Base-by-base conservation (phyloP, 2,329 filamentous ascomycete species). In the Fusarium zealandicum region DNA sequence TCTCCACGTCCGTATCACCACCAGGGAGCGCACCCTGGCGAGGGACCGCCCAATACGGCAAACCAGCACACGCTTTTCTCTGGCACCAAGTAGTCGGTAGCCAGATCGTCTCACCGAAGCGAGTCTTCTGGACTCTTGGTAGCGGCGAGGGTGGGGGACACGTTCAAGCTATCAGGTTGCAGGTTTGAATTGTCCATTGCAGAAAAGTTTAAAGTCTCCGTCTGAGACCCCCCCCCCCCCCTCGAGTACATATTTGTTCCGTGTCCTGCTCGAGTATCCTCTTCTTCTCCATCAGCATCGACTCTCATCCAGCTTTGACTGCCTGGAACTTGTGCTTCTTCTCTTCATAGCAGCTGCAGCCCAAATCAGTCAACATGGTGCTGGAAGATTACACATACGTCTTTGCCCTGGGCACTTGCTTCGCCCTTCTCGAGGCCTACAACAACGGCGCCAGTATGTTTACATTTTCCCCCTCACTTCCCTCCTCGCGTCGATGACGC, bases 401-500 rank as follows among this genome's bases (percentile, higher is more conserved):
- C 69, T 90, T 91, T 71, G 88, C 78, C 77, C 87, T 91, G 64
- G 88, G 88, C 84, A 90, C 87, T 20, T 76, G 87, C 67, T 90
- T 91, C 80, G 88, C 88, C 76, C 74, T 90, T 73, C 84, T 91
- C 41, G 88, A 91, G 75, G 88, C 88, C 57, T 90, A 80, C 81
- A 91, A 91, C 81, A 91, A 90, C 72, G 88, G 88, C 72, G 88
- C 88, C 67, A 90, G 87, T 90, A 76, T 75, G 86, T 83, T 52
- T 42, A 57, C 6, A 27, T 7, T 32, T 16, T 32, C 25, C 38
- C 38, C 16, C 27, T 41, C 13, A 47, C 38, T 20, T 39, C 13
- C 28, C 3, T 8, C 22, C 30, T 37, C 14, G 8, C 4, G 18
- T 10, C 3, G n/a, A 45, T 41, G 16, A 33, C 32, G 14, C 8